Base-by-base conservation (phyloP, 192 early-diverging fungal genomes). In the Coemansia sp. region DNA sequence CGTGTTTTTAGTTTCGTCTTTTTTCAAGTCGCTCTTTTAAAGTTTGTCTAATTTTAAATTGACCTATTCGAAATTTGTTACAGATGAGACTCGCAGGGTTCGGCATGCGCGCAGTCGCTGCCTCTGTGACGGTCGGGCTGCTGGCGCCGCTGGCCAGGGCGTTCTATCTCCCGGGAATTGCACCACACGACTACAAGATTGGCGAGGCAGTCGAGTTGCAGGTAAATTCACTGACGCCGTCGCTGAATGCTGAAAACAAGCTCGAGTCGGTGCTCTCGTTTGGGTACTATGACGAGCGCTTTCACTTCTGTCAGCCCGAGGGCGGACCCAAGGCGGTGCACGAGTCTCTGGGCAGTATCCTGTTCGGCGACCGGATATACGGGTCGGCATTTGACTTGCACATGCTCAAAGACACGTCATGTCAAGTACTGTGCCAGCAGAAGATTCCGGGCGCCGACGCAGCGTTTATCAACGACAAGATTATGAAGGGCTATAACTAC, bases 311-410 rank as follows among this genome's bases (percentile, higher is more conserved):
- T 73, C 64, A 80, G 60, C 93, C 92, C 2, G 76, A 85, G 19
- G 85, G 81, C 43, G 87, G 85, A 0, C 85, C 85, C 6, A 71
- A 85, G 60, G 77, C 85, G 1, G 84, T 87, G 59, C 69, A 89
- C 22, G 96, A 97, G 77, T 90, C 86, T 2, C 83, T 98, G 55
- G 96, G 96, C 35, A 89, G 87, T 64, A 95, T 98, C 45, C 76
- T 98, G 29, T 98, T 98, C 90, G 96, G 96, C 6, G 95, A 98
- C 64, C 86, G 96, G 31, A 90, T 98, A 65, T 94, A 87, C 59
- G 86, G 80, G 54, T 95, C 94, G 3, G 84, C 82, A 3, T 92
- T 93, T 65, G 70, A 93, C 80, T 86, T 96, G 75, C 71, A 67
- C 14, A 71, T 83, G 62, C 61, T 94, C 85, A 65, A 71, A n/a